These are phyloP conservation scores for Sclerotinia glacialis DNA, from an alignment of 2,329 filamentous ascomycete species.

Conservation along the genomic window DNA sequence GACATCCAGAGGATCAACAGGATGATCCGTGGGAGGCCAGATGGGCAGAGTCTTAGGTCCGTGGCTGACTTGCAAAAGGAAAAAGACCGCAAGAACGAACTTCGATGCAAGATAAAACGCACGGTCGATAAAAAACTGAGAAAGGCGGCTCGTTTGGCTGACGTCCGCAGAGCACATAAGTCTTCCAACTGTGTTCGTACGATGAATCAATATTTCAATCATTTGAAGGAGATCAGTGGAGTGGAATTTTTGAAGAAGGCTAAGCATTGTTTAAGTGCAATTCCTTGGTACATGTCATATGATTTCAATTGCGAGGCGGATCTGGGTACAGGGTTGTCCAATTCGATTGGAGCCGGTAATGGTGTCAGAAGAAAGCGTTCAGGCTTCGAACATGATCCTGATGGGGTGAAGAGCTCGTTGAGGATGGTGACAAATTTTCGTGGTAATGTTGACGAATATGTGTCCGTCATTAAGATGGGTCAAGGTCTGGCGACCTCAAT, in stretches of 20 bases:
- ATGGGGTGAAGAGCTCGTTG: neutral
- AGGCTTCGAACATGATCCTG: neutral
- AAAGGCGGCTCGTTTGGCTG: neutral
- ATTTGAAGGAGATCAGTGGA: neutral
- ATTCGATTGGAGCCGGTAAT: neutral
- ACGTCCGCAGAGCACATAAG: neutral
- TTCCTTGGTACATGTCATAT: neutral
- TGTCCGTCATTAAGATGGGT: neutral
- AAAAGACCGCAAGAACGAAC: no score
- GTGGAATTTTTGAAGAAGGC: no score
- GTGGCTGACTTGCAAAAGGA: no score
- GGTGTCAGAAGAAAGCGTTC: neutral
- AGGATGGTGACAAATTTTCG: neutral
- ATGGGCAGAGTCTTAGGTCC: no score
- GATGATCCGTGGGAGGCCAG: no score
- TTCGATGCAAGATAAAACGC: no score
- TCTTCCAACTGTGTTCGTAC: accelerated
- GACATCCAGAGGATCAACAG: no score
- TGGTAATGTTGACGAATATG: neutral
- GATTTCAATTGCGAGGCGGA: accelerated
- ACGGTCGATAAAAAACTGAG: accelerated
- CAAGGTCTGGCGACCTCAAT: neutral
- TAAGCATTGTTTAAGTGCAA: neutral
- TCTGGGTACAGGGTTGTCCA: neutral
- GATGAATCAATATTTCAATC: neutral